Percentiles rank a stretch among this genome's conserved stretches.
These are phyloP conservation scores for Trypanosoma mega DNA, from an alignment of 208 protist species.

Conservation along the genomic window DNA sequence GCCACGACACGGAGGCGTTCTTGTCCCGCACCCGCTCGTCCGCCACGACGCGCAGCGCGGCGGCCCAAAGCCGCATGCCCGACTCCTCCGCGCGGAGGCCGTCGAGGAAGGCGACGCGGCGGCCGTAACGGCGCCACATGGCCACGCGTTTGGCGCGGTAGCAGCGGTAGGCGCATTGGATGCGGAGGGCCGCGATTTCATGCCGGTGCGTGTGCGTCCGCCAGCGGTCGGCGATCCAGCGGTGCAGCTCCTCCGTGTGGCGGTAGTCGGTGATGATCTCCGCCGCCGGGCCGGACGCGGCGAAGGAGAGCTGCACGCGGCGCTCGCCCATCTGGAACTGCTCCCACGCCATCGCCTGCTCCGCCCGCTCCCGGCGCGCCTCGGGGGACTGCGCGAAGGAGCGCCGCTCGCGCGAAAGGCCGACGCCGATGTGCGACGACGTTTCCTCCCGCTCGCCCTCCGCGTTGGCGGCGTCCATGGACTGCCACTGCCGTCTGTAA, in stretches of 20 bases:
- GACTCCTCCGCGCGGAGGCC: conserved; percentile 44
- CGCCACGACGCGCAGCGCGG: conserved; percentile 31
- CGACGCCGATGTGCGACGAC: not conserved
- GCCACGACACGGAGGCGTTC: conserved; percentile 1
- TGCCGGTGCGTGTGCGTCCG: conserved; percentile 71
- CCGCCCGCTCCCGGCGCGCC: conserved; percentile 9
- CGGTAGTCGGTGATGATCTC: conserved; percentile 49
- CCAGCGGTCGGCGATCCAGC: conserved; percentile 71
- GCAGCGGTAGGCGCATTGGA: conserved; percentile 75
- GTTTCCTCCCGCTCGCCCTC: not conserved
- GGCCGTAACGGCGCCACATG: conserved; percentile 36
- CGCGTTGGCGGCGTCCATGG: conserved; percentile 27
- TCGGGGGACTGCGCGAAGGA: not conserved
- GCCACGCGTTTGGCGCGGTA: conserved; percentile 45
- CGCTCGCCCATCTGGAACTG: conserved; percentile 2
- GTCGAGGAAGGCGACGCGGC: conserved; percentile 39
- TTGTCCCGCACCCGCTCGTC: conserved; percentile 10
- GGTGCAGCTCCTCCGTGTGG: conserved; percentile 36
- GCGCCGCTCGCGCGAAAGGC: not conserved
- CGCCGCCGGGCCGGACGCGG: not conserved
- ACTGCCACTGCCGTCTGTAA: conserved; percentile 30
- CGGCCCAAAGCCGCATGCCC: conserved; percentile 39
- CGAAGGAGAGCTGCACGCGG: not conserved
- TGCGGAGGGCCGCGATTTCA: conserved; percentile 76
- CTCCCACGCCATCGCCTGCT: conserved; percentile 37